Evolutionary conservation across 495 filamentous ascomycete species (phyloP).

Genomic region (Trichocladium antarcticum): DNA sequence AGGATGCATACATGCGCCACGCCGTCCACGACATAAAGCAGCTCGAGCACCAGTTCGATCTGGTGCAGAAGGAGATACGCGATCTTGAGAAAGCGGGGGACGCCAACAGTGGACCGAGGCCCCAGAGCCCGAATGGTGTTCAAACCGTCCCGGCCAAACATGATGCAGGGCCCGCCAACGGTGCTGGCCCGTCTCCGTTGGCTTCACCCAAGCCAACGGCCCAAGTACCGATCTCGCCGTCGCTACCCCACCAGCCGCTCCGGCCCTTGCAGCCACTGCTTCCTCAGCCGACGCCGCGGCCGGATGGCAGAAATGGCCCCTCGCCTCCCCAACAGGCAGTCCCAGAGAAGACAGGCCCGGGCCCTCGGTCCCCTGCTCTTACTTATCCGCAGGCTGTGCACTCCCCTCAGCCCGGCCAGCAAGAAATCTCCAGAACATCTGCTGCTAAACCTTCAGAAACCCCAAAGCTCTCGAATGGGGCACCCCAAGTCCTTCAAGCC

Average conservation of each 20-base stretch:
- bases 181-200: slow-evolving; percentile 6
- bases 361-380: slow-evolving; percentile 1
- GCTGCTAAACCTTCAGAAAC: slow-evolving; percentile 21
- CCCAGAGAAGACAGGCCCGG: not conserved
- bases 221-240: slow-evolving; percentile 5
- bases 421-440: slow-evolving; percentile 10
- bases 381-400: slow-evolving; percentile 9
- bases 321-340: not conserved
- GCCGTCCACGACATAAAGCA: slow-evolving; percentile 58
- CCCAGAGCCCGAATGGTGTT: slow-evolving; percentile 23
- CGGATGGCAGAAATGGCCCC: slow-evolving; percentile 5
- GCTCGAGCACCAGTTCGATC: slow-evolving; percentile 57
- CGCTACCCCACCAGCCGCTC: slow-evolving; percentile 4
- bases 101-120: slow-evolving; percentile 19
- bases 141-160: slow-evolving; percentile 11
- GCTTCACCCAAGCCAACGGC: slow-evolving; percentile 8
- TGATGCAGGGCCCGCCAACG: not conserved
- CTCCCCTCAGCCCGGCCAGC: slow-evolving; percentile 10
- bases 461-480: slow-evolving; percentile 16
- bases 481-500: slow-evolving; percentile 32
- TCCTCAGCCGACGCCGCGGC: slow-evolving; percentile 4
- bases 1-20: slow-evolving; percentile 58
- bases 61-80: slow-evolving; percentile 53
- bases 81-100: slow-evolving; percentile 44
- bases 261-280: slow-evolving; percentile 10